These are phyloP conservation scores for Suillus americanus DNA, from an alignment of 768 basidiomycete species.

Conservation along the genomic window DNA sequence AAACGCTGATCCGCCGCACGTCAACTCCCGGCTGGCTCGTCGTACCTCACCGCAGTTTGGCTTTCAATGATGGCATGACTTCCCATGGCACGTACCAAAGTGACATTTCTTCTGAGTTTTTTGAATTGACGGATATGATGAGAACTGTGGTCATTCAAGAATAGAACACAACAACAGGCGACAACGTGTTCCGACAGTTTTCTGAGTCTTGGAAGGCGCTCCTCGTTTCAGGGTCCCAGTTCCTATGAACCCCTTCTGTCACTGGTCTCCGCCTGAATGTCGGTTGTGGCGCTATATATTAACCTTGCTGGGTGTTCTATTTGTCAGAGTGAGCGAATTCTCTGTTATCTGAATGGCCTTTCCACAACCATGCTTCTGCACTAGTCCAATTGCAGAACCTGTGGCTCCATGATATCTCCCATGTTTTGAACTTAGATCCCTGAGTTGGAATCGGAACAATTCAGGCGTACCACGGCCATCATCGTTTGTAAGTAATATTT, in stretches of 20 bases:
- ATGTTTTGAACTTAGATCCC: neutral
- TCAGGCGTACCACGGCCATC: neutral
- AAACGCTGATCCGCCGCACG: neutral
- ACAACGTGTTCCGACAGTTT: neutral
- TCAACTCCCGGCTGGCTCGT: neutral
- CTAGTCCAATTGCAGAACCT: neutral
- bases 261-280: neutral
- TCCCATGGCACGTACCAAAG: neutral
- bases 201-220: neutral
- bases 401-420: neutral
- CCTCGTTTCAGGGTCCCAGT: constrained; percentile 3
- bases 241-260: neutral
- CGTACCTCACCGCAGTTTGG: neutral
- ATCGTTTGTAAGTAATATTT: neutral
- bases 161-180: neutral
- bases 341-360: neutral
- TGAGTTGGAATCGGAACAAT: neutral
- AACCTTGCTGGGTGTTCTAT: neutral
- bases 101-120: neutral
- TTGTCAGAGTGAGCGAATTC: neutral
- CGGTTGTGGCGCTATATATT: neutral
- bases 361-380: neutral
- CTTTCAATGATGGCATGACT: neutral
- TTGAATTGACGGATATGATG: neutral
- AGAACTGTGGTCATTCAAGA: neutral